phyloP scores from a whole-genome alignment of 768 basidiomycete species.

The Gymnopilus junonius region DNA sequence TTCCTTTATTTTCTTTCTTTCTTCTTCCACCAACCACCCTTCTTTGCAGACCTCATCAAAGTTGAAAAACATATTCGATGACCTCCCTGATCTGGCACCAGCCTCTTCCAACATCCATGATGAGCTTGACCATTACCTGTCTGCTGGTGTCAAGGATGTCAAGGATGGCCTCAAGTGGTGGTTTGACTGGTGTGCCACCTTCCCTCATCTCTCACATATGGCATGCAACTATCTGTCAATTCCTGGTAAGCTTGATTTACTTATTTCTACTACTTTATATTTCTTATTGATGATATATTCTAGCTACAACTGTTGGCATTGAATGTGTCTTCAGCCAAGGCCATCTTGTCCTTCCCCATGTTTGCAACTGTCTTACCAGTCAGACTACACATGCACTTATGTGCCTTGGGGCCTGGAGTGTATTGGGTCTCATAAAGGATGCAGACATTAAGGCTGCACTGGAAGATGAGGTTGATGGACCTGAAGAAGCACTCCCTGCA shows the following conservation, averaged over 20 bases:
- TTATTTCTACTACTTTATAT: neutral
- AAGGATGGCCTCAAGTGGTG: conserved; percentile 33
- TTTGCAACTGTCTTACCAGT: conserved; percentile 23
- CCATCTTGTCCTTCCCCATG: conserved; percentile 25
- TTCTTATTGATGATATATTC: neutral
- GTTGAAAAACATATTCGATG: conserved; percentile 34
- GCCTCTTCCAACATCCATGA: conserved; percentile 18
- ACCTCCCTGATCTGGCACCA: conserved; percentile 28
- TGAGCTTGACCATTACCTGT: conserved; percentile 35
- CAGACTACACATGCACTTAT: conserved; percentile 30
- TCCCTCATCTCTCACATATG: conserved; percentile 35
- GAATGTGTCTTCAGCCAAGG: conserved; percentile 13
- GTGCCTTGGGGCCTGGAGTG: conserved; percentile 39
- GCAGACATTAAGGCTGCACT: conserved; percentile 17
- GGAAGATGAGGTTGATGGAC: conserved; percentile 6
- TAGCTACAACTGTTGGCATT: neutral
- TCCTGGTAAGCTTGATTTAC: neutral
- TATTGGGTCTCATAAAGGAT: conserved; percentile 28
- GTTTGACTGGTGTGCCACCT: conserved; percentile 20
- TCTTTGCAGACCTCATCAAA: neutral
- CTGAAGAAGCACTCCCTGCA: conserved; percentile 9
- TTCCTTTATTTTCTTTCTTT: neutral
- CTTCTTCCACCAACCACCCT: neutral
- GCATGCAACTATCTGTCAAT: neutral
- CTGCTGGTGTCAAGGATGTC: conserved; percentile 24